Conservation (phyloP, 208 protist species). For the Leishmania martiniquensis region DNA sequence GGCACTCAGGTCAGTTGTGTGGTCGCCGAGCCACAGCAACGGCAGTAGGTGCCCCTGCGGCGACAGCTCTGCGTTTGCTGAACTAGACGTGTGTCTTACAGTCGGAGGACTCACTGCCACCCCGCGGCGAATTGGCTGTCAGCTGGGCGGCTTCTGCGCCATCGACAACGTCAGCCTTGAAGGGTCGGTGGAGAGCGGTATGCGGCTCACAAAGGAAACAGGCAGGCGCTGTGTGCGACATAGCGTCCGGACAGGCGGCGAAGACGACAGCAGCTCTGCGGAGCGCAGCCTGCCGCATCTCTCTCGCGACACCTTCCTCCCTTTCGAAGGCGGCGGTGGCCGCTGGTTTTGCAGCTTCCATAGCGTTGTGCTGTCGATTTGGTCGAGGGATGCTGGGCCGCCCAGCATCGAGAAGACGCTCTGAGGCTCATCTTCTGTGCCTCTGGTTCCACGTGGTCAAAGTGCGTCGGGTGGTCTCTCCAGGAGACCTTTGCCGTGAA, state of each 20-base stretch:
- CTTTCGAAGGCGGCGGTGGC: constrained; percentile 15
- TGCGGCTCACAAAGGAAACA: neutral
- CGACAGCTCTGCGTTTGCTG: neutral
- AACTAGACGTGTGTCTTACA: neutral
- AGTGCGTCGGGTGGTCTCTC: neutral
- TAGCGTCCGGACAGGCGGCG: neutral
- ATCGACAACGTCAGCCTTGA: neutral
- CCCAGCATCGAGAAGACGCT: neutral
- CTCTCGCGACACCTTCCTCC: constrained; percentile 7
- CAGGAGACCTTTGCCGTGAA: neutral
- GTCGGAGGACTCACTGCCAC: neutral
- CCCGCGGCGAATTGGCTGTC: neutral
- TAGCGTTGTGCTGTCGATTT: constrained; percentile 27
- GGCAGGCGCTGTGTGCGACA: neutral
- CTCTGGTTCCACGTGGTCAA: neutral
- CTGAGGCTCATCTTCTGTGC: neutral
- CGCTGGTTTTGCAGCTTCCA: constrained; percentile 23
- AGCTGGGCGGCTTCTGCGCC: neutral
- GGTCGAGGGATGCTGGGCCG: constrained; percentile 17
- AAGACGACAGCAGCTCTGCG: neutral
- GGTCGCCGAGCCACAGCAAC: neutral
- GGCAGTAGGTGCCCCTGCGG: neutral
- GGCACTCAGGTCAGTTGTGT: neutral
- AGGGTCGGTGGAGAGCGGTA: neutral
- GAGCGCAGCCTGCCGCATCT: neutral